Evolutionary conservation across 768 basidiomycete species (phyloP).

Genomic region (Boletus rubescentipes): DNA sequence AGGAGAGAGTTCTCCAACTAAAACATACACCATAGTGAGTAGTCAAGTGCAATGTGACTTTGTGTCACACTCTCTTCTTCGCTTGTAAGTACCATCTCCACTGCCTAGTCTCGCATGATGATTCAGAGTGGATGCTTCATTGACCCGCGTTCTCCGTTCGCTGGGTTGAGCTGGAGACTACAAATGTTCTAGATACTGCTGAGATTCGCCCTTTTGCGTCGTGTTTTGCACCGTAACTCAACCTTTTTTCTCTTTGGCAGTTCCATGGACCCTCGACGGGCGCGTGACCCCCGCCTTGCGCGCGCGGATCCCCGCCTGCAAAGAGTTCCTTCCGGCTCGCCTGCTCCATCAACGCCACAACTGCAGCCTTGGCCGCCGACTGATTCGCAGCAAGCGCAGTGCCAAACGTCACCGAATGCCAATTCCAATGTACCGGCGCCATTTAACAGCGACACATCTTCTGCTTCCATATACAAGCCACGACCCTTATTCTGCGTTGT

Average conservation of each 20-base stretch:
- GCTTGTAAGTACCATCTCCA: constrained; percentile 19
- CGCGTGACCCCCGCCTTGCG: constrained; percentile 77
- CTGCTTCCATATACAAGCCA: constrained; percentile 47
- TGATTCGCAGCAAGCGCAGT: constrained; percentile 18
- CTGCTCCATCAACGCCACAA: constrained; percentile 28
- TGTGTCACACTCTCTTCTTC: constrained; percentile 10
- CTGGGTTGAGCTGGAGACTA: constrained; percentile 75
- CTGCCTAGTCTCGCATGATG: constrained; percentile 47
- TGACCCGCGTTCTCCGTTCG: constrained; percentile 49
- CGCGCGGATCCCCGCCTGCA: constrained; percentile 68
- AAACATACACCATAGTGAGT: constrained; percentile 10
- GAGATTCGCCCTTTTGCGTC: constrained; percentile 42
- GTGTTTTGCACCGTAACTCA: constrained; percentile 15
- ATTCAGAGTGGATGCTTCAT: constrained; percentile 93
- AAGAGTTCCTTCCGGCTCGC: constrained; percentile 41
- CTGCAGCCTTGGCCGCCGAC: constrained; percentile 27
- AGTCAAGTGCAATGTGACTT: constrained; percentile 13
- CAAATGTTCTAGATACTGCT: constrained; percentile 94
- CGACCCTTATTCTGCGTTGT: constrained; percentile 95
- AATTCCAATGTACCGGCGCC: neutral
- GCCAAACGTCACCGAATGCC: constrained; percentile 14
- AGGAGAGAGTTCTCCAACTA: neutral
- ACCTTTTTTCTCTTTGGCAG: constrained; percentile 10
- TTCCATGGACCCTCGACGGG: constrained; percentile 76
- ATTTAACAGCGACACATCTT: constrained; percentile 7